Percentiles rank a stretch among this genome's conserved stretches.
Conservation (phyloP, 345 rosid genomes). For the Lenwebbia sp. region DNA sequence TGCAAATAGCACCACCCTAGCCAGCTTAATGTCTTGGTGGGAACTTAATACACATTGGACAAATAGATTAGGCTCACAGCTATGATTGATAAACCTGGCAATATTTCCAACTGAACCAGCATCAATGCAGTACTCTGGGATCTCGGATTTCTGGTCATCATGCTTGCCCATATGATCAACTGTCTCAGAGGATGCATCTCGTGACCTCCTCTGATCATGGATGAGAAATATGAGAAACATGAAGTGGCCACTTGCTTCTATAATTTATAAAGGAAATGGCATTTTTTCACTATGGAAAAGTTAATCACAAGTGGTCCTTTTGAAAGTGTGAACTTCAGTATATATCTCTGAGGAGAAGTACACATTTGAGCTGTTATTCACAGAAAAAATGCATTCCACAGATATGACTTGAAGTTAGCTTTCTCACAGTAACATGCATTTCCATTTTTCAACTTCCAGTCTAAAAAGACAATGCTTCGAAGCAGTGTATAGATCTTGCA, state of each 20-base stretch:
- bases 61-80: constrained; percentile 91
- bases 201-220: constrained; percentile 48
- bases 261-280: no score
- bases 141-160: constrained; percentile 39
- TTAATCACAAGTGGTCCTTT: no score
- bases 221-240: background rate
- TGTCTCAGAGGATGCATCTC: constrained; percentile 28
- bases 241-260: background rate
- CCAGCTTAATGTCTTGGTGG: constrained; percentile 74
- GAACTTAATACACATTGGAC: constrained; percentile 80
- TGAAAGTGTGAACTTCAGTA: no score
- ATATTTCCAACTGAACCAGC: constrained; percentile 73
- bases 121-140: constrained; percentile 87
- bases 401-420: background rate
- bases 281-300: no score
- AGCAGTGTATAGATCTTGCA: background rate
- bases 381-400: background rate
- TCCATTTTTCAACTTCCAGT: background rate
- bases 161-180: constrained; percentile 6
- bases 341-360: no score
- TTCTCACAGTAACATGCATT: background rate
- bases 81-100: constrained; percentile 89
- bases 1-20: constrained; percentile 81
- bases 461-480: background rate
- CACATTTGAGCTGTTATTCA: background rate